phyloP scores from a whole-genome alignment of 2,329 filamentous ascomycete species.

The Ophiostoma sp. region DNA sequence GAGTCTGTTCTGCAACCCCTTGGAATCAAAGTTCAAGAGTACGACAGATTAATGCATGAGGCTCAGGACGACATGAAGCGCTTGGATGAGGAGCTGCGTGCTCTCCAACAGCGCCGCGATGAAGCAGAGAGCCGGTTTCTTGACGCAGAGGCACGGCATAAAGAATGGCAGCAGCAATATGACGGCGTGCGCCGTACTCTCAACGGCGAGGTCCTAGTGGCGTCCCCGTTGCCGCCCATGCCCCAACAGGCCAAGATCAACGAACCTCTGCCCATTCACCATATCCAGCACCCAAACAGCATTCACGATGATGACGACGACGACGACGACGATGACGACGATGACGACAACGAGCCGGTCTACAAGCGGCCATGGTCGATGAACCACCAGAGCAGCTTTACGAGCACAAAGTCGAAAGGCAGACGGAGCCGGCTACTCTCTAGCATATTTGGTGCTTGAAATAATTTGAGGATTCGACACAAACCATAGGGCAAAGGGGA shows the following conservation, averaged over 20 bases:
- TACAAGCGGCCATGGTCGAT: constrained; percentile 14
- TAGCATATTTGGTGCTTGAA: constrained; percentile 4
- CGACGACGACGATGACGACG: constrained; percentile 12
- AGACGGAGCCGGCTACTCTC: constrained; percentile 8
- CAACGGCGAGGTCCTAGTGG: not conserved
- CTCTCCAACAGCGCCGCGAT: not conserved
- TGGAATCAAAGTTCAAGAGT: constrained; percentile 10
- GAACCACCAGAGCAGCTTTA: constrained; percentile 11
- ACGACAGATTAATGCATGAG: constrained; percentile 13
- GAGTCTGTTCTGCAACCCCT: constrained; percentile 11
- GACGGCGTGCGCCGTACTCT: constrained; percentile 2
- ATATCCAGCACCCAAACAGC: not conserved
- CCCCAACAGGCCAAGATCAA: constrained; percentile 1
- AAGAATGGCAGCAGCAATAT: constrained; percentile 14
- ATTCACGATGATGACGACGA: not conserved
- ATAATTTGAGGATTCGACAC: not conserved
- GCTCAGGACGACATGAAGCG: constrained; percentile 9
- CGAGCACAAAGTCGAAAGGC: constrained; percentile 11
- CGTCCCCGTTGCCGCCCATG: not conserved
- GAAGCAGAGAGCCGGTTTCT: constrained; percentile 10
- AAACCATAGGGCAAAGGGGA: not conserved
- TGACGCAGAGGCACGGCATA: constrained; percentile 9
- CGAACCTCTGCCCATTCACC: not conserved
- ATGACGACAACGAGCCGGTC: constrained; percentile 9
- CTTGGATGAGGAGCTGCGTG: constrained; percentile 10